Conservation (phyloP, 768 basidiomycete species). For the Mycena vitilis region DNA sequence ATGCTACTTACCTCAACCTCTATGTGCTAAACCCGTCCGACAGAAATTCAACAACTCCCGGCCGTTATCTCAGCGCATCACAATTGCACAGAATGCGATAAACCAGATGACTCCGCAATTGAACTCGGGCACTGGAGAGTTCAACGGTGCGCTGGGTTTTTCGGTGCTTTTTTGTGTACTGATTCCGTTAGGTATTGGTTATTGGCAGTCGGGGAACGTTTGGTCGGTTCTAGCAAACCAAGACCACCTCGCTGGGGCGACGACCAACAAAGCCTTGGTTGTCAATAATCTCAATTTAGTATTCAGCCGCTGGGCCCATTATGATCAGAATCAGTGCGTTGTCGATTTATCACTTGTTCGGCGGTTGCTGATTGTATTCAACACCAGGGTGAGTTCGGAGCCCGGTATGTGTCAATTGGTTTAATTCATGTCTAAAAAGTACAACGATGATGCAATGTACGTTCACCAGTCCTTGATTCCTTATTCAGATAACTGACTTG, state of each 20-base stretch:
- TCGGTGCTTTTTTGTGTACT: not conserved
- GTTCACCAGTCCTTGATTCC: conserved; percentile 15
- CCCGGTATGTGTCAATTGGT: not conserved
- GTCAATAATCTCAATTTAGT: conserved; percentile 55
- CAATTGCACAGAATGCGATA: conserved; percentile 56
- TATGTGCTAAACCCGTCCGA: not conserved
- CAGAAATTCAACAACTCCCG: conserved; percentile 58
- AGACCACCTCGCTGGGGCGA: conserved; percentile 53
- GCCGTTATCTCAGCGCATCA: conserved; percentile 51
- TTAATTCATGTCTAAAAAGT: conserved; percentile 41
- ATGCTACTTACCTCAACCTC: not conserved
- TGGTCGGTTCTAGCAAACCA: conserved; percentile 64
- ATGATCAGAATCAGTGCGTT: conserved; percentile 56
- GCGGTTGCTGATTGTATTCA: not conserved
- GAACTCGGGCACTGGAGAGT: conserved; percentile 52
- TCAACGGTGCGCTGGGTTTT: conserved; percentile 49
- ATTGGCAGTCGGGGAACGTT: conserved; percentile 66
- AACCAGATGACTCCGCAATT: conserved; percentile 53
- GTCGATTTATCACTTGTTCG: not conserved
- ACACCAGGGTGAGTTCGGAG: conserved; percentile 31
- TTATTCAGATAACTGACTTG: not conserved
- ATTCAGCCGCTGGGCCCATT: conserved; percentile 51
- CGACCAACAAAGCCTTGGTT: conserved; percentile 51
- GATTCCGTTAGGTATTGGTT: conserved; percentile 54
- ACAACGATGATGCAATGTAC: conserved; percentile 62